These are phyloP conservation scores for Physcomitrium patens DNA, from an alignment of 225 moss, liverwort and hornwort species.

Conservation along the genomic window DNA sequence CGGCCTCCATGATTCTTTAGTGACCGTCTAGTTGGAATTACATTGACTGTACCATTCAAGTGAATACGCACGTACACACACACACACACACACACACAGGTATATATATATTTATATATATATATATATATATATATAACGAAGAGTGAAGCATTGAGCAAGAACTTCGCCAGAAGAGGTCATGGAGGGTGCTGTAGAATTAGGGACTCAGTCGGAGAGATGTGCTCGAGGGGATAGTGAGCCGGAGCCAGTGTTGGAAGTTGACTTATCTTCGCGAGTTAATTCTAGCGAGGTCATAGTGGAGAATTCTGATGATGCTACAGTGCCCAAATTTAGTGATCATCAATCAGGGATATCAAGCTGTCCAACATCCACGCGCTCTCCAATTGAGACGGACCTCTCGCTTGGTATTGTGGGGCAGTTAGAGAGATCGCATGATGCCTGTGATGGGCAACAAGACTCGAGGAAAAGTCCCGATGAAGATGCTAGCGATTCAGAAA, in stretches of 20 bases:
- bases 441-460: constrained; percentile 24
- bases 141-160: constrained; percentile 8
- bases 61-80: too few species aligned
- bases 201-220: constrained; percentile 8
- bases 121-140: constrained; percentile 1
- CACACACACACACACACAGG: too few species aligned
- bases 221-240: constrained; percentile 9
- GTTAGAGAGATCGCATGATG: constrained; percentile 23
- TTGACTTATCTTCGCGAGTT: constrained; percentile 16
- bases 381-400: constrained; percentile 25
- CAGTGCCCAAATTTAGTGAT: background rate
- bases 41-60: constrained; percentile 8
- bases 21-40: background rate
- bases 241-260: constrained; percentile 19
- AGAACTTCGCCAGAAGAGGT: constrained; percentile 7
- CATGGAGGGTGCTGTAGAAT: constrained; percentile 26
- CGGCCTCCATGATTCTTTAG: constrained; percentile 18
- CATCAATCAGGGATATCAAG: constrained; percentile 20
- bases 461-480: constrained; percentile 19
- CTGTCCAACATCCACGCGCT: constrained; percentile 17
- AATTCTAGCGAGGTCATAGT: constrained; percentile 9
- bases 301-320: constrained; percentile 10
- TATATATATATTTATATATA: too few species aligned
- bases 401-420: constrained; percentile 26
- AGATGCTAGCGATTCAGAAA: constrained; percentile 12